Conservation (phyloP, 495 filamentous ascomycete genomes). For the Monascus purpureus region DNA sequence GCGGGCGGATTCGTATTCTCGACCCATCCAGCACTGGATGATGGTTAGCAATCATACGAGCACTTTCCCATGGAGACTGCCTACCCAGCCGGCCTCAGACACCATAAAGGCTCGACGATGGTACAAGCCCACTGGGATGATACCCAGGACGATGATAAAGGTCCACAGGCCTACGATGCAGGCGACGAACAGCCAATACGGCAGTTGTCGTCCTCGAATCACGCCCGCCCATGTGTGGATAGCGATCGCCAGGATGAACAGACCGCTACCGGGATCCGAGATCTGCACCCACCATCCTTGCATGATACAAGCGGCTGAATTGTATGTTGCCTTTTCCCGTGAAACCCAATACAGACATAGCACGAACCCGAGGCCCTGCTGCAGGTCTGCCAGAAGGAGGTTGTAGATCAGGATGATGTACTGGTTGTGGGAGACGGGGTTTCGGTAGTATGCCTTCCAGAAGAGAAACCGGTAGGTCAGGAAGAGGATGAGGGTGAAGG, state of each 20-base stretch:
- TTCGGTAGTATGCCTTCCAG: slow-evolving; percentile 37
- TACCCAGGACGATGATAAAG: slow-evolving; percentile 42
- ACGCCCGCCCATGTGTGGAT: slow-evolving; percentile 51
- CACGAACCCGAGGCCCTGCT: slow-evolving; percentile 54
- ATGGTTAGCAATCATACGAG: slow-evolving; percentile 2
- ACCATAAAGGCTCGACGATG: slow-evolving; percentile 43
- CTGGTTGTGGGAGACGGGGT: slow-evolving; percentile 41
- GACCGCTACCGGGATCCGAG: slow-evolving; percentile 52
- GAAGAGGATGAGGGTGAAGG: slow-evolving; percentile 35
- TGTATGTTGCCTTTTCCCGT: slow-evolving; percentile 37
- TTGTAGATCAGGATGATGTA: slow-evolving; percentile 63
- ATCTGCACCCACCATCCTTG: slow-evolving; percentile 61
- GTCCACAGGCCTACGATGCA: slow-evolving; percentile 38
- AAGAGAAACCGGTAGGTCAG: slow-evolving; percentile 42
- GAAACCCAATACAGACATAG: slow-evolving; percentile 47
- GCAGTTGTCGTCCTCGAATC: slow-evolving; percentile 41
- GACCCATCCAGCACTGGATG: slow-evolving; percentile 56
- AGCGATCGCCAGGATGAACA: slow-evolving; percentile 55
- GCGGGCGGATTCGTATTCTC: slow-evolving; percentile 40
- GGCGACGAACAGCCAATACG: slow-evolving; percentile 33
- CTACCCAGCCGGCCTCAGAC: slow-evolving; percentile 29
- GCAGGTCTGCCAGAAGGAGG: slow-evolving; percentile 56
- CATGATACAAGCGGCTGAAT: slow-evolving; percentile 44
- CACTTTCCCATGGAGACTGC: slow-evolving; percentile 5
- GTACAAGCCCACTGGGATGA: slow-evolving; percentile 38